Conservation (phyloP, 164 flowering plant genomes). For the Sedum album region DNA sequence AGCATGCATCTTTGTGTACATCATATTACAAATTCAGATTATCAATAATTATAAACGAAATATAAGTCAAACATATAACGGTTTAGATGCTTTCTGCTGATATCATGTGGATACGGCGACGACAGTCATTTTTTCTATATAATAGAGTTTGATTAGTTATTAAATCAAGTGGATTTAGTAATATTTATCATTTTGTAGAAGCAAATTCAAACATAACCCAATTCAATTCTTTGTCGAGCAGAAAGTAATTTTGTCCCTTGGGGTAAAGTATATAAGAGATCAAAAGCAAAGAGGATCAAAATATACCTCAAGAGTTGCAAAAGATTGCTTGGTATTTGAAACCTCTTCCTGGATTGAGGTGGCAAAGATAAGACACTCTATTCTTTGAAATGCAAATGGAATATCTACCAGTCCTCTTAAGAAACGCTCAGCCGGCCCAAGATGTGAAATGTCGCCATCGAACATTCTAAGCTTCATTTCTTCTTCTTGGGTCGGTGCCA, state of each 20-base stretch:
- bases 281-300: constrained; percentile 2
- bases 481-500: constrained; percentile 80
- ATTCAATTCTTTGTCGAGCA: background rate
- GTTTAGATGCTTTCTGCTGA: no score
- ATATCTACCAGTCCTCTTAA: constrained; percentile 64
- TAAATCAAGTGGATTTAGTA: no score
- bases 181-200: background rate
- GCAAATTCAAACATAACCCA: background rate
- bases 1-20: no score
- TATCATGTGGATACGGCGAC: no score
- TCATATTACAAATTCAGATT: no score
- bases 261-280: background rate
- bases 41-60: background rate
- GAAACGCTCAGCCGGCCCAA: constrained; percentile 84
- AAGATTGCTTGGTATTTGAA: constrained; percentile 45
- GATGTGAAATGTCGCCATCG: constrained; percentile 57
- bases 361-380: no score
- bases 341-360: no score
- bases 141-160: no score
- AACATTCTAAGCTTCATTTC: constrained; percentile 71
- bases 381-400: constrained; percentile 76
- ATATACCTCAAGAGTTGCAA: constrained; percentile 62
- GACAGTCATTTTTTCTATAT: no score
- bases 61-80: background rate
- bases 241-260: background rate